A percentile compares a stretch with the other conserved stretches of the same genome.
phyloP scores from a whole-genome alignment of 495 filamentous ascomycete genomes.

The Eremomyces bilateralis region DNA sequence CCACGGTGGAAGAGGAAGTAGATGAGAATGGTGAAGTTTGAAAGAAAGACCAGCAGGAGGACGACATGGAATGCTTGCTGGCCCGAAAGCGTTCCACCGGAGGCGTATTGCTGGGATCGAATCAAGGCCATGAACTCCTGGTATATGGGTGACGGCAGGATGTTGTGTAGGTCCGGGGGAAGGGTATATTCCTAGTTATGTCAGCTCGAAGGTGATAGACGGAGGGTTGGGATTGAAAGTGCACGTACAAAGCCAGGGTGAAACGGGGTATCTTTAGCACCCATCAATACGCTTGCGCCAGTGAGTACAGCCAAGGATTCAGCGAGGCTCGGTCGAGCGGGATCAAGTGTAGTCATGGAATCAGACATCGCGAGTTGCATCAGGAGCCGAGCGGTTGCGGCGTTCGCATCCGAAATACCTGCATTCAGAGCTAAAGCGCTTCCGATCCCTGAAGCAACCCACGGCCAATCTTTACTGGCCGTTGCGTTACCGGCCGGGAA shows the following conservation, averaged over 20 bases:
- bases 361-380: slow-evolving; percentile 26
- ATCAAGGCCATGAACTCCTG: slow-evolving; percentile 36
- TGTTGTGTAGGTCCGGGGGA: too few species aligned
- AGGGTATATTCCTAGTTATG: slow-evolving; percentile 22
- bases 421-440: slow-evolving; percentile 33
- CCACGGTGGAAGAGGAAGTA: slow-evolving; percentile 30
- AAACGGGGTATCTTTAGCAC: slow-evolving; percentile 30
- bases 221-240: neutral
- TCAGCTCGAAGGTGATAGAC: neutral
- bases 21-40: slow-evolving; percentile 36
- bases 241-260: slow-evolving; percentile 27
- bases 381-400: slow-evolving; percentile 40
- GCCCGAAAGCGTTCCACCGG: slow-evolving; percentile 31
- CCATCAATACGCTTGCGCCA: slow-evolving; percentile 37
- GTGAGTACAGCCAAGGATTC: slow-evolving; percentile 48
- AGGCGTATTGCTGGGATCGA: slow-evolving; percentile 37
- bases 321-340: slow-evolving; percentile 33
- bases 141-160: slow-evolving; percentile 18
- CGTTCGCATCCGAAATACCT: slow-evolving; percentile 34
- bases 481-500: slow-evolving; percentile 9
- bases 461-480: slow-evolving; percentile 30
- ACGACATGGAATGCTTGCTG: slow-evolving; percentile 42
- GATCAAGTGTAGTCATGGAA: slow-evolving; percentile 12
- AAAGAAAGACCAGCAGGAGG: slow-evolving; percentile 35
- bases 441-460: slow-evolving; percentile 35